Conservation (phyloP, 2,329 filamentous ascomycete genomes). For the Monilinia fructicola region DNA sequence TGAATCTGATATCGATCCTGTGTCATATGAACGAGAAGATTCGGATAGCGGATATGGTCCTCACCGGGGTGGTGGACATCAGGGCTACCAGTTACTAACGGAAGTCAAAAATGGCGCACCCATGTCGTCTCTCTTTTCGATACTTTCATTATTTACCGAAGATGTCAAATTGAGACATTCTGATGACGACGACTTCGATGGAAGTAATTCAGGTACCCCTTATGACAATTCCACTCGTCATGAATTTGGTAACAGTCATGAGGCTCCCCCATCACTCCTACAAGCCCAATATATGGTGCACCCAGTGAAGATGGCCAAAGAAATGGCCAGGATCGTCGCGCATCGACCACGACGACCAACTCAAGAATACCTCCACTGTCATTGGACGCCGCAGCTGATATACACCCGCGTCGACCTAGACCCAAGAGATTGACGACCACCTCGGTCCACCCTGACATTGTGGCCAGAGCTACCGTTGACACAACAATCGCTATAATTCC, state of each 20-base stretch:
- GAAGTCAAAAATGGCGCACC: constrained; percentile 97
- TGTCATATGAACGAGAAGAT: constrained; percentile 48
- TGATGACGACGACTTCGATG: constrained; percentile 51
- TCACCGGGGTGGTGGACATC: constrained; percentile 60
- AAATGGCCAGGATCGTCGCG: constrained; percentile 51
- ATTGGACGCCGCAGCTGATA: constrained; percentile 52
- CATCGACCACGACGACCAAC: constrained; percentile 39
- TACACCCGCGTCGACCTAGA: constrained; percentile 36
- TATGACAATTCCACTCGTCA: constrained; percentile 23
- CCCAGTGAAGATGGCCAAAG: constrained; percentile 45
- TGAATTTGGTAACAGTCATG: constrained; percentile 34
- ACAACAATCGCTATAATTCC: constrained; percentile 98
- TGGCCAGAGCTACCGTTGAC: constrained; percentile 92
- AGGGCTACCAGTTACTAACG: constrained; percentile 91
- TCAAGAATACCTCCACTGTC: constrained; percentile 70
- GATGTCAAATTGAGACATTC: constrained; percentile 77
- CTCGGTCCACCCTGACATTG: constrained; percentile 93
- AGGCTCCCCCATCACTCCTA: constrained; percentile 39
- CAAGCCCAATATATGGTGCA: constrained; percentile 38
- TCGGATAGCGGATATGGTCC: constrained; percentile 69
- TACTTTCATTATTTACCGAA: constrained; percentile 94
- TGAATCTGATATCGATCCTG: constrained; percentile 44
- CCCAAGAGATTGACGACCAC: constrained; percentile 54
- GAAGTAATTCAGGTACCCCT: constrained; percentile 38
- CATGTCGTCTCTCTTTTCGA: constrained; percentile 98